phyloP scores from a whole-genome alignment of 2,329 filamentous ascomycete species.

The Nigrospora sphaerica region DNA sequence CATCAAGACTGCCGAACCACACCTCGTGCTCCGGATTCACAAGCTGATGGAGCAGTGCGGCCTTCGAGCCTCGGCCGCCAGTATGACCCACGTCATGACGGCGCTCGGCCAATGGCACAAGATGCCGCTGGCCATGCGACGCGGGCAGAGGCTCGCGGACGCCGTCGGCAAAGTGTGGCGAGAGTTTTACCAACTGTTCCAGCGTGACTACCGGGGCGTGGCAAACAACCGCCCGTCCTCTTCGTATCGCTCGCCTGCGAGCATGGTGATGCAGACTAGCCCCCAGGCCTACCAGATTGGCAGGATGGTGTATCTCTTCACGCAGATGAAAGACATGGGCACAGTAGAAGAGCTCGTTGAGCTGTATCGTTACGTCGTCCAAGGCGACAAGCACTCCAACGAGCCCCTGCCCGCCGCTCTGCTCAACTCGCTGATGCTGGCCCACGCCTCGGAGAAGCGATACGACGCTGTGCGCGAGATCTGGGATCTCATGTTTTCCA shows the following conservation, averaged over 20 bases:
- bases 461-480: constrained; percentile 55
- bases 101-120: constrained; percentile 28
- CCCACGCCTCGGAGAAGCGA: constrained; percentile 50
- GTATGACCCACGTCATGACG: constrained; percentile 34
- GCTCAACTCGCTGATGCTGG: constrained; percentile 60
- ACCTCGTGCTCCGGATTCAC: constrained; percentile 33
- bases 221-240: not conserved
- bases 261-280: not conserved
- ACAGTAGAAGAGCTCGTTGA: constrained; percentile 51
- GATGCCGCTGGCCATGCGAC: constrained; percentile 10
- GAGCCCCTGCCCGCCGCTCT: constrained; percentile 44
- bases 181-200: constrained; percentile 2
- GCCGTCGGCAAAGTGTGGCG: not conserved
- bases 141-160: not conserved
- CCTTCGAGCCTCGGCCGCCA: constrained; percentile 33
- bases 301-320: constrained; percentile 32
- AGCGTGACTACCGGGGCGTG: too few relatives aligned
- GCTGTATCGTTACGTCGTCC: constrained; percentile 38
- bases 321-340: constrained; percentile 37
- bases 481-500: constrained; percentile 57
- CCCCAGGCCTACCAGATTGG: constrained; percentile 23
- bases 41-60: constrained; percentile 34
- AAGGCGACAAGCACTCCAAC: constrained; percentile 19
- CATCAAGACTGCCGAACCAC: constrained; percentile 35
- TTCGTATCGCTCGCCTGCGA: not conserved